A percentile compares a stretch with the other conserved stretches of the same genome.
Conservation (phyloP, 2,329 filamentous ascomycete species). For the Trichophyton schoenleinii region DNA sequence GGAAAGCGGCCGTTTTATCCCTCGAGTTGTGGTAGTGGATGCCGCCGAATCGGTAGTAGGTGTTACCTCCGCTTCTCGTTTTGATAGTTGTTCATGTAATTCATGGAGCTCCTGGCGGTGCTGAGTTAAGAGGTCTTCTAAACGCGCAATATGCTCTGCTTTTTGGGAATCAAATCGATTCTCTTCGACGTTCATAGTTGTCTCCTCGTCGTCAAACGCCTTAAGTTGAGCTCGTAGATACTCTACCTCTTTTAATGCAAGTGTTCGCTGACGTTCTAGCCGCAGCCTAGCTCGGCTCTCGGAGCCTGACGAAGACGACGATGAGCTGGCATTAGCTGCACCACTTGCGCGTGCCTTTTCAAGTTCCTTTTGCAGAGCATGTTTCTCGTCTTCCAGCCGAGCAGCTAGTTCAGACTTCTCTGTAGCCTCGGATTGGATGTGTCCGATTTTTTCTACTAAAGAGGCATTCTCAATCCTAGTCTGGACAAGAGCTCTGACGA, state of each 20-base stretch:
- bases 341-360: conserved; percentile 52
- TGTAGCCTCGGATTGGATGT: conserved; percentile 61
- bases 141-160: conserved; percentile 58
- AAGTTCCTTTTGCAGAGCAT: conserved; percentile 52
- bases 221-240: conserved; percentile 87
- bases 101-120: conserved; percentile 71
- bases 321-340: conserved; percentile 8
- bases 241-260: conserved; percentile 86
- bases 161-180: conserved; percentile 61
- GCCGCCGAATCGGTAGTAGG: conserved; percentile 25
- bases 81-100: conserved; percentile 61
- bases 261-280: conserved; percentile 69
- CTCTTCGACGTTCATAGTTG: conserved; percentile 60
- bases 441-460: conserved; percentile 68
- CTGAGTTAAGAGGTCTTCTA: conserved; percentile 75
- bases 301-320: conserved; percentile 25
- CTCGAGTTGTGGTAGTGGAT: conserved; percentile 24
- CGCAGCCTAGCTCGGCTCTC: conserved; percentile 59
- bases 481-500: conserved; percentile 72
- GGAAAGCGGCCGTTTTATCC: conserved; percentile 54
- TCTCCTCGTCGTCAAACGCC: conserved; percentile 76
- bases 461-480: conserved; percentile 69
- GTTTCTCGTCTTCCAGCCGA: conserved; percentile 57
- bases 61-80: conserved; percentile 39
- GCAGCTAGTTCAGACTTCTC: conserved; percentile 67